Evolutionary conservation across 2,329 filamentous ascomycete species (phyloP).

Genomic region (Fusarium xyrophilum): DNA sequence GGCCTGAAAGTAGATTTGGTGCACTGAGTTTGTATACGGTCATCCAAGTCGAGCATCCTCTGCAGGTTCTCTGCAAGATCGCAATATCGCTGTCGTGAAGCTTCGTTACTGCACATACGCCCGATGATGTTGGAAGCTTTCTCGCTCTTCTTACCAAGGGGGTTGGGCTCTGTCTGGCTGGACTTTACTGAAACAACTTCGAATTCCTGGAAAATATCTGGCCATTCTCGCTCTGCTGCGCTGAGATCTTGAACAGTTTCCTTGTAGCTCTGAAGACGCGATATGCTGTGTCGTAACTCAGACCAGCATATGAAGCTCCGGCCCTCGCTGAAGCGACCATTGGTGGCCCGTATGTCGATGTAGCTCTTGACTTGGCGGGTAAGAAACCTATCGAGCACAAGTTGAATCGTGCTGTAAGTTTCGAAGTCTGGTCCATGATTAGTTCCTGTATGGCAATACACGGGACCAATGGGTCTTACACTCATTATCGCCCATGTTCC

Average conservation of each 20-base stretch:
- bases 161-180: constrained; percentile 23
- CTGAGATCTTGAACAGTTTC: constrained; percentile 27
- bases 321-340: constrained; percentile 25
- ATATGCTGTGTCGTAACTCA: constrained; percentile 42
- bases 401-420: not conserved
- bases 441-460: fast-evolving
- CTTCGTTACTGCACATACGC: constrained; percentile 22
- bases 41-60: constrained; percentile 33
- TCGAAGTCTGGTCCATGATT: constrained; percentile 1
- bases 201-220: constrained; percentile 44
- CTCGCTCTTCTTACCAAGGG: constrained; percentile 24
- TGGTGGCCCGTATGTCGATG: constrained; percentile 12
- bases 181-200: constrained; percentile 41
- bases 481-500: not conserved
- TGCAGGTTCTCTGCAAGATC: constrained; percentile 33
- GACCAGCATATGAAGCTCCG: constrained; percentile 38
- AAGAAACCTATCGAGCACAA: constrained; percentile 10
- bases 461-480: not conserved
- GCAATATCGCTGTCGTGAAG: constrained; percentile 6
- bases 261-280: constrained; percentile 39
- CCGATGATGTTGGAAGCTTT: constrained; percentile 34
- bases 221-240: constrained; percentile 36
- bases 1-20: constrained; percentile 31
- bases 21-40: constrained; percentile 29
- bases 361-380: not conserved